A percentile compares a stretch with the other conserved stretches of the same genome.
Conservation (phyloP, 495 filamentous ascomycete species). For the Amphirosellinia nigrospora region DNA sequence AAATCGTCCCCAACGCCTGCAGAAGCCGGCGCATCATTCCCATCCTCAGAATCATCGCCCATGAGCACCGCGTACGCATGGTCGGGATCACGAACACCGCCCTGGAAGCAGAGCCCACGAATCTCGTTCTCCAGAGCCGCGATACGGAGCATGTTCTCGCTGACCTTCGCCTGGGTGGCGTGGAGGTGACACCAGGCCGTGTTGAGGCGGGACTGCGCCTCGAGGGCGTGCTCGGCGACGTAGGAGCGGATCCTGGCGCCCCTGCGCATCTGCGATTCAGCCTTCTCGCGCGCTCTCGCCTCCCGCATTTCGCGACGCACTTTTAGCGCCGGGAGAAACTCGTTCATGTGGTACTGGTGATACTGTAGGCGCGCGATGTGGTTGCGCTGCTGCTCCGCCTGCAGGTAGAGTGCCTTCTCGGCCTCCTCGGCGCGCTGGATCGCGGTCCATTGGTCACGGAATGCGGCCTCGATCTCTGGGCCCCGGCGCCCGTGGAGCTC, state of each 20-base stretch:
- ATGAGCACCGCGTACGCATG: constrained; percentile 28
- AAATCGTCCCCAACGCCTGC: neutral
- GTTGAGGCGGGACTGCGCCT: constrained; percentile 22
- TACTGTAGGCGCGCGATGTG: constrained; percentile 8
- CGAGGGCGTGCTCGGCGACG: constrained; percentile 19
- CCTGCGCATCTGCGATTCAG: neutral
- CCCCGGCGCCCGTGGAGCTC: neutral
- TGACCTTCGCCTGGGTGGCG: constrained; percentile 1
- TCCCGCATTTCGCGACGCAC: constrained; percentile 21
- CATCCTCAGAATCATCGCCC: neutral
- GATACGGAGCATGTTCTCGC: neutral
- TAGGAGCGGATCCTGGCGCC: neutral
- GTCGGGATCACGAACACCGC: constrained; percentile 14
- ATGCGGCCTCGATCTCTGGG: neutral
- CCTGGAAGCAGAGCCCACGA: constrained; percentile 16
- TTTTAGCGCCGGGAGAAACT: constrained; percentile 20
- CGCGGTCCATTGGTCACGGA: constrained; percentile 12
- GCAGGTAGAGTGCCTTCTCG: neutral
- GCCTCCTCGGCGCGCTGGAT: constrained; percentile 2
- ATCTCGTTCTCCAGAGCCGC: constrained; percentile 23
- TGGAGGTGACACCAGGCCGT: constrained; percentile 10
- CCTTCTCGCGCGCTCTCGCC: neutral
- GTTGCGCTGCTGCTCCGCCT: neutral
- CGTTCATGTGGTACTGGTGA: neutral
- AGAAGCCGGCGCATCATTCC: neutral